Percentiles rank a stretch among this genome's conserved stretches.
Conservation (phyloP, 768 basidiomycete genomes). For the Psilocybe cyanescens region DNA sequence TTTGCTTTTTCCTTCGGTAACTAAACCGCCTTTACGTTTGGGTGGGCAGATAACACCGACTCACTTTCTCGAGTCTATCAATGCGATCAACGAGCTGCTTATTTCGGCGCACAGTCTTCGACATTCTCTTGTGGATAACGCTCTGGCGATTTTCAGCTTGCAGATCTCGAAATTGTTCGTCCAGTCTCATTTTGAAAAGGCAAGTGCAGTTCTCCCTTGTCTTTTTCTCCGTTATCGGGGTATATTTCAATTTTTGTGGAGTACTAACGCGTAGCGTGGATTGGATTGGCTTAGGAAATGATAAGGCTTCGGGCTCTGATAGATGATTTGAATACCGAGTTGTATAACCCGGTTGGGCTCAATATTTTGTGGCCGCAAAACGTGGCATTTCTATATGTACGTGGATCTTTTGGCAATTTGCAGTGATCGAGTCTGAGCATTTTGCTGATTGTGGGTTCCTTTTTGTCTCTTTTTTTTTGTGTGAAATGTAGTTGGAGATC, state of each 20-base stretch:
- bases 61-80: slow-evolving; percentile 88
- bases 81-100: slow-evolving; percentile 86
- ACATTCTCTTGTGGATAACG: slow-evolving; percentile 77
- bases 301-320: slow-evolving; percentile 62
- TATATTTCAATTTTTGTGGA: background rate
- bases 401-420: slow-evolving; percentile 37
- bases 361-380: slow-evolving; percentile 85
- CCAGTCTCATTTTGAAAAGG: slow-evolving; percentile 84
- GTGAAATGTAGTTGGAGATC: slow-evolving; percentile 77
- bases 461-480: background rate
- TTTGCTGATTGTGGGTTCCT: slow-evolving; percentile 11
- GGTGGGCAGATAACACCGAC: slow-evolving; percentile 79
- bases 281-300: slow-evolving; percentile 66
- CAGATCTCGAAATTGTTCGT: slow-evolving; percentile 77
- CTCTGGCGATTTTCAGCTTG: slow-evolving; percentile 76
- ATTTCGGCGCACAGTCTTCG: slow-evolving; percentile 84
- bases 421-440: slow-evolving; percentile 4
- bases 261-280: background rate
- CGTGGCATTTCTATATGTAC: slow-evolving; percentile 90
- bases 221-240: background rate
- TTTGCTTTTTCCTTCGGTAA: slow-evolving; percentile 3
- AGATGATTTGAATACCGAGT: slow-evolving; percentile 64
- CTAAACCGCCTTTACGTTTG: background rate
- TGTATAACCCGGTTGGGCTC: slow-evolving; percentile 87
- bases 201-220: slow-evolving; percentile 26